phyloP scores from a whole-genome alignment of 2,329 filamentous ascomycete genomes.

The Colletotrichum cereale region DNA sequence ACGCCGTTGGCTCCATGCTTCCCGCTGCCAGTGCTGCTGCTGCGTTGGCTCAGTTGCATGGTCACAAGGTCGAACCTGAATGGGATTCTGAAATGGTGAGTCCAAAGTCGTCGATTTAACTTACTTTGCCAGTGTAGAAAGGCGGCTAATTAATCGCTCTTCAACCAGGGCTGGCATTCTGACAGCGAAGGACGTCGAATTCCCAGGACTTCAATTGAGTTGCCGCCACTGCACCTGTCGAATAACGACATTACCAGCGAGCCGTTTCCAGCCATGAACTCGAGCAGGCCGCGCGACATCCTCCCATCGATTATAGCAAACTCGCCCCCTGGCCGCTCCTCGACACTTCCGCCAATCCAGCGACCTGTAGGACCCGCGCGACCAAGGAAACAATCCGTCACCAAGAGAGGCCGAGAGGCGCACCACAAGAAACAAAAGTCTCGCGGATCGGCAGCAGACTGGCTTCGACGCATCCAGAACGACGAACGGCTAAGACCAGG shows the following conservation, averaged over 20 bases:
- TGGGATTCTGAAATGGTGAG: constrained; percentile 84
- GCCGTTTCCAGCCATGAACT: constrained; percentile 73
- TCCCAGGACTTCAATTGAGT: constrained; percentile 76
- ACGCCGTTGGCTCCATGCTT: constrained; percentile 71
- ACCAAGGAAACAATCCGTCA: constrained; percentile 87
- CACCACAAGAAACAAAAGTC: constrained; percentile 88
- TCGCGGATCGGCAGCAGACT: constrained; percentile 75
- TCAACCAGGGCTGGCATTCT: constrained; percentile 75
- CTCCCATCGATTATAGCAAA: constrained; percentile 85
- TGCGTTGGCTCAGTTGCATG: constrained; percentile 85
- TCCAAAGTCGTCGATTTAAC: constrained; percentile 46
- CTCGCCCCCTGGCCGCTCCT: constrained; percentile 88
- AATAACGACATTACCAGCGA: constrained; percentile 78
- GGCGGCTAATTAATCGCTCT: constrained; percentile 37
- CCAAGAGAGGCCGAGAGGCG: constrained; percentile 79
- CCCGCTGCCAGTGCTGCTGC: constrained; percentile 84
- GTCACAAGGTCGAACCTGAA: constrained; percentile 80
- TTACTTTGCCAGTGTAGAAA: background rate
- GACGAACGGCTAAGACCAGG: constrained; percentile 74
- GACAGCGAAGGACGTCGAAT: constrained; percentile 76
- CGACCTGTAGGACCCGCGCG: constrained; percentile 77
- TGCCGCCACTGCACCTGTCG: constrained; percentile 75
- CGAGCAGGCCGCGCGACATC: constrained; percentile 76
- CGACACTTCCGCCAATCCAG: constrained; percentile 87
- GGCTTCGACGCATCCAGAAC: constrained; percentile 70